Base-by-base conservation (phyloP, 176 grass and related monocot species). In the Metroxylon sagu region DNA sequence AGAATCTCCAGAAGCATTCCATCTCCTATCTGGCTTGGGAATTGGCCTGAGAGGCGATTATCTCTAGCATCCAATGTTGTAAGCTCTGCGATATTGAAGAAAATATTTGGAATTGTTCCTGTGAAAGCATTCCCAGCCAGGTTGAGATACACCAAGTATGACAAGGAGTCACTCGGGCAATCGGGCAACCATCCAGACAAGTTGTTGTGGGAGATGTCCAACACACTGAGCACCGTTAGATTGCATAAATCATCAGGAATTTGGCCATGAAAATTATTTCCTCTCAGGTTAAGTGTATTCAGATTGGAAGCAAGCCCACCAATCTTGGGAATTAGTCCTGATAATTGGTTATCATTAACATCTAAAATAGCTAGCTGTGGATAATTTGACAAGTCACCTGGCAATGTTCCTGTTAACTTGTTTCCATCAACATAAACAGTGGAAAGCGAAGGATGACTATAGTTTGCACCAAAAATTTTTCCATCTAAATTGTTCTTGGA, bases 141-240 rank as follows among this genome's bases (percentile, higher is more conserved):
- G 12, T 65, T 53, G 3, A 81, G 43, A 21, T 18, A 29, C 1
- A 4, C 0, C 0, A 79, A 81, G 43, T 16, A 39, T 43, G 35
- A 12, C 35, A 3, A 6, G 7, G 29, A 18, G 21, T 23, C 21
- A 23, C 21, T 23, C 21, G 21, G 21, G 19, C 50, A 81, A 7
- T 49, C 25, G 30, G 65, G 65, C 35, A 64, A 16, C 8, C 5
- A 16, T 21, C 78, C 71, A 2, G 1, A 16, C 3, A 81, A 16
- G 0, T 19, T 75, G 26, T 75, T 81, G 16, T 75, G 1, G 48
- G 78, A 75, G 4, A 81, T 49, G 26, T 82, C 79, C 6, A 81
- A 27, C 6, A 57, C 0, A 0, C 0, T 0, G 14, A 82, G 23
- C 0, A 0, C 2, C 0, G 26, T 19, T 0, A 63, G 19, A 16